Base-by-base conservation (phyloP, 129 eudicot genomes). In the sunflower (Helianthus annuus) region DNA sequence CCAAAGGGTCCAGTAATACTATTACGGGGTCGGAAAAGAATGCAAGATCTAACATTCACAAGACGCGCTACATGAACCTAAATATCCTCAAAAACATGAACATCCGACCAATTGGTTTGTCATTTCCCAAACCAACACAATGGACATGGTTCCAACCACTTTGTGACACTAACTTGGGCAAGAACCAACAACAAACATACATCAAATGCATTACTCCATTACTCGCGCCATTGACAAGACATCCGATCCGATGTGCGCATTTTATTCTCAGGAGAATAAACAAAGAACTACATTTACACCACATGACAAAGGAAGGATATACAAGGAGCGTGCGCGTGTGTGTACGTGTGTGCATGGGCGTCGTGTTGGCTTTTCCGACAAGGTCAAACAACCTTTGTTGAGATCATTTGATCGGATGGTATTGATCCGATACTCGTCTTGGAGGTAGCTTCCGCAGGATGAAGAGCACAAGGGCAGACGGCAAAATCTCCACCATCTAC, bases 381-480 rank as follows among this genome's bases (percentile, higher is more conserved):
- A 49, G 27, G 36, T 69, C 71, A 76, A 51, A 69, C 69, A 6
- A 69, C 10, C 72, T 42, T 42, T 32, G 13, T 78, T 38, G 0
- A 63, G 42, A 67, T 79, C 78, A 83, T 14, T 62, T 81, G 76
- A 93, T 89, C 27, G 95, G 82, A 48, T 89, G 92, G 58, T 90
- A 93, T 34, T 89, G 97, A 66, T 85, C 91, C 10, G 95, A 83
- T 16, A 83, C 86, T n/a, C 89, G 85, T 69, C 83, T 78, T 2
- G 92, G 95, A 7, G 98, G 98, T 51, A 93, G 70, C 80, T 89
- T 89, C 49, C 97, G 78, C 70, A 93, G 78, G 63, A 93, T 85
- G 78, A 87, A 90, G 70, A 93, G 94, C 64, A 93, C 97, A 56
- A 93, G 78, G 1, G 91, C 88, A 12, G 98, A 87, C 14, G 98